Percentiles rank a stretch among this genome's conserved stretches.
Conservation (phyloP, 2,329 filamentous ascomycete genomes). For the Venturia asperata region DNA sequence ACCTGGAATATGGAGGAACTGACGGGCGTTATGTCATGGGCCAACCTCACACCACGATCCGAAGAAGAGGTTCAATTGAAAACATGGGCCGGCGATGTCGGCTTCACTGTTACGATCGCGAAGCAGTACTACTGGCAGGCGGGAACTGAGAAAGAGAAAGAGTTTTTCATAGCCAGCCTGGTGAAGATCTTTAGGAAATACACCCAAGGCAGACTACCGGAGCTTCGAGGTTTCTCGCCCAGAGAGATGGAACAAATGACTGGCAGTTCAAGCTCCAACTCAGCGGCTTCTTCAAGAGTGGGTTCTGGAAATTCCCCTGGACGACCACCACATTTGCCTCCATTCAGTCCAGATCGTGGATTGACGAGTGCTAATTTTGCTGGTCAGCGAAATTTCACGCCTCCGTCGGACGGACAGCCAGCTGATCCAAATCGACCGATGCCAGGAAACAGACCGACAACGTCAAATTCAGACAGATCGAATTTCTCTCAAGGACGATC, state of each 20-base stretch:
- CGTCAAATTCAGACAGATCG: not conserved
- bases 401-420: not conserved
- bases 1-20: slow-evolving; percentile 96
- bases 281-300: slow-evolving; percentile 22
- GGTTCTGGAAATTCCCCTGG: slow-evolving; percentile 23
- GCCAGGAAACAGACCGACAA: slow-evolving; percentile 6
- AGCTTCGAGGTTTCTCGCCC: slow-evolving; percentile 74
- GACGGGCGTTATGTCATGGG: slow-evolving; percentile 73
- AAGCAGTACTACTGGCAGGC: slow-evolving; percentile 98
- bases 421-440: not conserved
- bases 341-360: slow-evolving; percentile 6
- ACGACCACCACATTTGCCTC: slow-evolving; percentile 12
- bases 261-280: not conserved
- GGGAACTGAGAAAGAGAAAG: slow-evolving; percentile 89
- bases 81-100: slow-evolving; percentile 72
- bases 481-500: slow-evolving; percentile 9
- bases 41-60: slow-evolving; percentile 50
- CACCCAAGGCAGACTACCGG: slow-evolving; percentile 74
- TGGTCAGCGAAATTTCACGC: slow-evolving; percentile 1
- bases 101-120: slow-evolving; percentile 80
- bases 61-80: slow-evolving; percentile 55
- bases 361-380: slow-evolving; percentile 7
- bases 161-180: slow-evolving; percentile 94
- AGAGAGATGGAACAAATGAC: slow-evolving; percentile 70
- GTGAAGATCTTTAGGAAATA: slow-evolving; percentile 97